Evolutionary conservation across 176 grass and related monocot genomes (phyloP).

Genomic region (Hyparrhenia diplandra): DNA sequence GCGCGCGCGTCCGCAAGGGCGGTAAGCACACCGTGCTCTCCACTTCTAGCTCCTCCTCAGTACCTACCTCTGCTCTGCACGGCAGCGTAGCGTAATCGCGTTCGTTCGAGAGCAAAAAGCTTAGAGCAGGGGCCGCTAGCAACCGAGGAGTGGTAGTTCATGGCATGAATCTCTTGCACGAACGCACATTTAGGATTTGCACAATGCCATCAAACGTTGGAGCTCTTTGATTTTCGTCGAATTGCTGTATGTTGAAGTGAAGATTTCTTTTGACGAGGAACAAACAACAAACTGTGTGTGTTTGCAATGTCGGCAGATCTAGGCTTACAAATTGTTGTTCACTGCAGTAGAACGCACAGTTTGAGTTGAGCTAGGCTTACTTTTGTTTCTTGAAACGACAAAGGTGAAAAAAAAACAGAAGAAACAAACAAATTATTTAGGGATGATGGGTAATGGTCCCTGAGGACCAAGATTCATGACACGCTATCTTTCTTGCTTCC

Average conservation of each 20-base stretch:
- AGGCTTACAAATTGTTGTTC: neutral
- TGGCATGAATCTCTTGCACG: neutral
- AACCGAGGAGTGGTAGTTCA: neutral
- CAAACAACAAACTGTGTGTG: neutral
- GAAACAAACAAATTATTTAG: conserved; percentile 18
- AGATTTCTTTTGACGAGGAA: neutral
- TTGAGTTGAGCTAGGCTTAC: neutral
- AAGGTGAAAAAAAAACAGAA: neutral
- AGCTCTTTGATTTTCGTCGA: neutral
- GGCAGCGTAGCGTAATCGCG: neutral
- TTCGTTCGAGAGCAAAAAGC: neutral
- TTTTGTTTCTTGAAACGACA: neutral
- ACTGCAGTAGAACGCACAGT: neutral
- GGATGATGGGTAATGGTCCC: conserved; percentile 28
- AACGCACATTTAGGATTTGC: neutral
- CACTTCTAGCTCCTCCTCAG: neutral
- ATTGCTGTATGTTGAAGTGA: neutral
- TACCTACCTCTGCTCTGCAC: neutral
- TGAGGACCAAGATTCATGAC: neutral
- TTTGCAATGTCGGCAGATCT: conserved; percentile 25
- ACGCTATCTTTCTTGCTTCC: conserved; percentile 15
- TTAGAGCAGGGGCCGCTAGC: neutral
- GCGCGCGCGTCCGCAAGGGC: conserved; percentile 53
- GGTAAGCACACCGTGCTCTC: conserved; percentile 33
- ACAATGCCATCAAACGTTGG: too few relatives aligned